Evolutionary conservation across 2,329 filamentous ascomycete species (phyloP).

Genomic region (Fusarium musae): DNA sequence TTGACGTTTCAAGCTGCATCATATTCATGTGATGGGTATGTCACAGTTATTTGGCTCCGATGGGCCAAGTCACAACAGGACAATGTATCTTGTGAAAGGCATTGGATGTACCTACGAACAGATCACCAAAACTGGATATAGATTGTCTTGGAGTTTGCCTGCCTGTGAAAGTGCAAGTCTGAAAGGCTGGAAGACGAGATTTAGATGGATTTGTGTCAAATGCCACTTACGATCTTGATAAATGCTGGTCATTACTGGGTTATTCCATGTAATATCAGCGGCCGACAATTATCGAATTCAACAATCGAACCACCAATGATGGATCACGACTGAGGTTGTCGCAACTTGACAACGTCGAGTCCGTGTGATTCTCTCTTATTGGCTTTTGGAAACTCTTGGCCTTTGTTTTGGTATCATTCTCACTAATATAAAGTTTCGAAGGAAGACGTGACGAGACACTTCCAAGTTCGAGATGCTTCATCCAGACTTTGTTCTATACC

Average conservation of each 20-base stretch:
- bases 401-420: neutral
- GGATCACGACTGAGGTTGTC: neutral
- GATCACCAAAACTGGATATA: neutral
- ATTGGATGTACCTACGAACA: neutral
- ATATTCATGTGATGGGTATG: neutral
- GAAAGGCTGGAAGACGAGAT: no score
- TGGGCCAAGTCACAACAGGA: neutral
- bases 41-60: neutral
- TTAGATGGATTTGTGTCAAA: neutral
- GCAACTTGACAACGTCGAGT: neutral
- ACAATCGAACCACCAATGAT: neutral
- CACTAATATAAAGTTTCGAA: neutral
- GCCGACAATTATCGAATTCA: neutral
- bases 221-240: neutral
- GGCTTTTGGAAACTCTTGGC: neutral
- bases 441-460: neutral
- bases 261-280: neutral
- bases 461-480: neutral
- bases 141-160: no score
- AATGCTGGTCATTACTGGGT: neutral
- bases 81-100: neutral
- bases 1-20: slow-evolving; percentile 8
- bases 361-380: neutral
- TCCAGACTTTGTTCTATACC: neutral
- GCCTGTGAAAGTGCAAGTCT: neutral